Base-by-base conservation (phyloP, 2,329 filamentous ascomycete genomes). In the Decorospora gaudefroyi region DNA sequence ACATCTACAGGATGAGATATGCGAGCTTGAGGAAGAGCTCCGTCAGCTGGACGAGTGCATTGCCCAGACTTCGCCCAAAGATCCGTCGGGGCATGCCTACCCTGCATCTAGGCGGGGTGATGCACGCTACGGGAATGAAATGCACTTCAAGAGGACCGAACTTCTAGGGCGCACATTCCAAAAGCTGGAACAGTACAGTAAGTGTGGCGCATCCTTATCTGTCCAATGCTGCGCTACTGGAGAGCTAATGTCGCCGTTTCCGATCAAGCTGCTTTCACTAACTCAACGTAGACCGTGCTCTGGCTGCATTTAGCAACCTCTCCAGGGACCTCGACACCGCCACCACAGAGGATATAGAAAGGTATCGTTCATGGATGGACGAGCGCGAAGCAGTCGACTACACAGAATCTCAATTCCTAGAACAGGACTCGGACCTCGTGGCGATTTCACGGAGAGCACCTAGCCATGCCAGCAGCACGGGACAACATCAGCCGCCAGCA, bases 1-100 rank as follows among this genome's bases (percentile, higher is more conserved):
- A 0, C 85, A 93, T 51, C 76, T 95, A 11, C 91, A 96, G 68
- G 90, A 95, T 62, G 89, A 95, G 66, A 81, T 96, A 12, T 77
- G 78, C 19, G 86, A 92, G 58, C 75, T 95, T 25, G 90, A 96
- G 69, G 85, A 90, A 59, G 83, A 91, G 44, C 78, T 96, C 1
- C 80, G 82, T 12, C 75, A 77, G 0, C 71, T 93, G 1, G 91
- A 96, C 42, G 77, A 81, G 49, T 74, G 75, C 28, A 76, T 81
- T 60, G 72, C 73, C 10, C 73, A 75, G 49, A 56, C 58, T 18
- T 63, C 63, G n/a, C 59, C 55, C 25, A 55, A 54, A 36, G 55
- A 57, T 30, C 53, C 60, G 18, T 49, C 60, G 37, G 57, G 62
- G n/a, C 60, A 61, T 23, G 38, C 57, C 9, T 61, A 64, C 46